These are phyloP conservation scores for Podospora tetraspora DNA, from an alignment of 495 filamentous ascomycete species.

Conservation along the genomic window DNA sequence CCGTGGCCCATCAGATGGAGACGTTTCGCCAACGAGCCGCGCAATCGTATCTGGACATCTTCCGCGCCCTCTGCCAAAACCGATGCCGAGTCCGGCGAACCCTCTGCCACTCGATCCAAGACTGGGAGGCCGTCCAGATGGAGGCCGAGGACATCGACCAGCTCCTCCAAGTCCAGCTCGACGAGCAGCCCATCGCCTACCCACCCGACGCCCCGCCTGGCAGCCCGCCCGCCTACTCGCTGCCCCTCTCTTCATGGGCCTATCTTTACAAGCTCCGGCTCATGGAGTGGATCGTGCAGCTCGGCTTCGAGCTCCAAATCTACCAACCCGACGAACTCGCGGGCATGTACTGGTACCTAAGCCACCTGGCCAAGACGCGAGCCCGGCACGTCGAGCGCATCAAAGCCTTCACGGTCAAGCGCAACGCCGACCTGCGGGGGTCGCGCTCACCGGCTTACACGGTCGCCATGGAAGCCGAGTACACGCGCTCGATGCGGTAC, in stretches of 20 bases:
- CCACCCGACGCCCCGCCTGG: conserved; percentile 28
- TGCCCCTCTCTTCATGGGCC: conserved; percentile 78
- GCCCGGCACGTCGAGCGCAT: conserved; percentile 65
- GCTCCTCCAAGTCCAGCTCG: conserved; percentile 58
- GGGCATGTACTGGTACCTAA: conserved; percentile 84
- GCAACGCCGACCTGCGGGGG: conserved; percentile 24
- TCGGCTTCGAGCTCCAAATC: conserved; percentile 91
- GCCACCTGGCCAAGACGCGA: conserved; percentile 51
- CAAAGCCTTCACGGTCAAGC: conserved; percentile 50
- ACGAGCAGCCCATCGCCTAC: conserved; percentile 53
- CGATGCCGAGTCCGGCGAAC: conserved; percentile 78
- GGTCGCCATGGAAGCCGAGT: conserved; percentile 37
- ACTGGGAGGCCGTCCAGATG: conserved; percentile 80
- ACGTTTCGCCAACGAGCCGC: conserved; percentile 69
- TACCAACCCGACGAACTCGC: conserved; percentile 83
- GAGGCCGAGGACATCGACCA: conserved; percentile 78
- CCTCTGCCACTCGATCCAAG: conserved; percentile 70
- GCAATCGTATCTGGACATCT: conserved; percentile 74
- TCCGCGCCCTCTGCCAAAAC: conserved; percentile 82
- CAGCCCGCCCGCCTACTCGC: conserved; percentile 42
- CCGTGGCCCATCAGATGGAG: conserved; percentile 72
- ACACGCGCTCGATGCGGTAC: conserved; percentile 51
- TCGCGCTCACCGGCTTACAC: conserved; percentile 18
- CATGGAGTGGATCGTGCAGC: conserved; percentile 82
- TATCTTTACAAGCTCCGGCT: conserved; percentile 82